Evolutionary conservation across 805 yeast genomes (phyloP).

Genomic region (Ogataea parapolymorpha): DNA sequence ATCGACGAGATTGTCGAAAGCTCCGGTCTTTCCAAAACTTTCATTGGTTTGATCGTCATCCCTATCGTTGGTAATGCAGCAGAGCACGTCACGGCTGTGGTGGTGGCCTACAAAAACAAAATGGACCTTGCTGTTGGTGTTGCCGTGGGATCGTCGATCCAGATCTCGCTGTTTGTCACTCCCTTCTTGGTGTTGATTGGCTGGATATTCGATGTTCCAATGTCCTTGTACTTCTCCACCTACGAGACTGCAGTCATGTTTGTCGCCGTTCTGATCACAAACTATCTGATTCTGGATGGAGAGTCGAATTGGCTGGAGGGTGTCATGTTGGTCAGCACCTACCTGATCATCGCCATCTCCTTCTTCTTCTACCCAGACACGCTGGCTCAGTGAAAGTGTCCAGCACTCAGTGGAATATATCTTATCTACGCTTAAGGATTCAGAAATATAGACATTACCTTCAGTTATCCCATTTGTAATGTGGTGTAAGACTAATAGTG

Average conservation of each 20-base stretch:
- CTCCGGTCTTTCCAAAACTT: slow-evolving; percentile 89
- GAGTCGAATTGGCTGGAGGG: slow-evolving; percentile 98
- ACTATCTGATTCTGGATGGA: slow-evolving; percentile 86
- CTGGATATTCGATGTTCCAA: slow-evolving; percentile 88
- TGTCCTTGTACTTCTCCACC: slow-evolving; percentile 87
- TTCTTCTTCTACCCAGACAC: slow-evolving; percentile 83
- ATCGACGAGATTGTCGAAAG: slow-evolving; percentile 84
- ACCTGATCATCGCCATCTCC: slow-evolving; percentile 81
- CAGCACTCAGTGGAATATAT: too few relatives aligned
- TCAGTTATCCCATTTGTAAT: too few relatives aligned
- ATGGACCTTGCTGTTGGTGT: slow-evolving; percentile 98
- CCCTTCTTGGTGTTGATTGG: slow-evolving; percentile 94
- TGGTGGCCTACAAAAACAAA: slow-evolving; percentile 92
- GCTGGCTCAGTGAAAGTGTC: slow-evolving; percentile 12
- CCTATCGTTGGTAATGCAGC: slow-evolving; percentile 99
- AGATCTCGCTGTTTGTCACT: slow-evolving; percentile 91
- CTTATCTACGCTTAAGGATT: neutral
- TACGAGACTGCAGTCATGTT: slow-evolving; percentile 93
- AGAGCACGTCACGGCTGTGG: slow-evolving; percentile 94
- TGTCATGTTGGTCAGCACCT: slow-evolving; percentile 83
- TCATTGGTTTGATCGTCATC: slow-evolving; percentile 87
- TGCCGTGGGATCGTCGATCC: slow-evolving; percentile 93
- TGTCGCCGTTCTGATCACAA: slow-evolving; percentile 83
- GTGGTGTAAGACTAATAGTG: too few relatives aligned
- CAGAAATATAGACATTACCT: neutral